A percentile compares a stretch with the other conserved stretches of the same genome.
Evolutionary conservation across 192 early-diverging fungal species (phyloP).

Genomic region (Jimgerdemannia flammicorona): DNA sequence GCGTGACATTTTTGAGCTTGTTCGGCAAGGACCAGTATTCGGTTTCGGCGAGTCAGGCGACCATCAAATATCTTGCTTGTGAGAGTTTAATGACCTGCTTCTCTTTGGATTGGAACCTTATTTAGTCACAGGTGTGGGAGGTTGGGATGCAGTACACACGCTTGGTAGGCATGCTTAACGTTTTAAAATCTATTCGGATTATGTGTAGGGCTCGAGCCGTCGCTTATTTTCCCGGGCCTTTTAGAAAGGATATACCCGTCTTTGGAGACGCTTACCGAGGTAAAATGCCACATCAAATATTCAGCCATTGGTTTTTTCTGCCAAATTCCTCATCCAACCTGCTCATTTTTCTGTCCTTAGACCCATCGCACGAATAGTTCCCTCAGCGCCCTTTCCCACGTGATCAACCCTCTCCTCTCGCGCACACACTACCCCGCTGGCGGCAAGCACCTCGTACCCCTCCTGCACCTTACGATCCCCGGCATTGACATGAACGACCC

Average conservation of each 20-base stretch:
- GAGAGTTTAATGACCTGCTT: conserved; percentile 12
- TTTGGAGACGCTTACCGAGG: conserved; percentile 77
- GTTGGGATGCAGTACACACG: too few species aligned
- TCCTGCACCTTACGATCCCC: conserved; percentile 79
- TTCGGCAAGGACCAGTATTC: conserved; percentile 71
- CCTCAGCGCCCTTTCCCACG: conserved; percentile 67
- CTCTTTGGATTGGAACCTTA: too few species aligned
- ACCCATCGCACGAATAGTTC: conserved; percentile 88
- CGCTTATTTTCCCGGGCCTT: conserved; percentile 73
- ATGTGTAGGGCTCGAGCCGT: conserved; percentile 62
- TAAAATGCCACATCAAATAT: conserved; percentile 5
- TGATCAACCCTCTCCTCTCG: conserved; percentile 69
- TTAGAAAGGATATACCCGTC: conserved; percentile 86
- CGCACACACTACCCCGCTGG: conserved; percentile 80
- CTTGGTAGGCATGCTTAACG: neutral
- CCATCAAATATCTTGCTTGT: conserved; percentile 73
- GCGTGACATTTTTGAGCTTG: conserved; percentile 60
- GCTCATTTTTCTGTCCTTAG: conserved; percentile 21
- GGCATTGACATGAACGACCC: conserved; percentile 95
- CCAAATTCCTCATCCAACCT: too few species aligned
- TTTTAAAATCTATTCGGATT: neutral
- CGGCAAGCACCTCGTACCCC: conserved; percentile 70
- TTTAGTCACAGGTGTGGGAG: too few species aligned
- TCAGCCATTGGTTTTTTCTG: neutral
- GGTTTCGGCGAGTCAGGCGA: conserved; percentile 52